These are phyloP conservation scores for Acanthamoeba divionensis DNA, from an alignment of 208 protist species.

Conservation along the genomic window DNA sequence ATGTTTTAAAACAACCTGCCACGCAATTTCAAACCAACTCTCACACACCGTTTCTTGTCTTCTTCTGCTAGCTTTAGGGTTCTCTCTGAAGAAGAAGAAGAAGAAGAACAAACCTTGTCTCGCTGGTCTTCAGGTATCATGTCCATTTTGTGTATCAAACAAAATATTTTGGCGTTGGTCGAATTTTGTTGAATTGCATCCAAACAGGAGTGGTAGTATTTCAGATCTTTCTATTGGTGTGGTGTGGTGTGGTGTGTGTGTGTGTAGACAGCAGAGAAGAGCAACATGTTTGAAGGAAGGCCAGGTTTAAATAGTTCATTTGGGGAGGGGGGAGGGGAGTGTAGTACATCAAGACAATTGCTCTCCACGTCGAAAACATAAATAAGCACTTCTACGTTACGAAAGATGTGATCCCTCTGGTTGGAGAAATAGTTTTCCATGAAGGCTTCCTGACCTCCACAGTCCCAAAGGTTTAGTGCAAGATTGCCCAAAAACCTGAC, in stretches of 20 bases:
- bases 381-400: constrained; percentile 96
- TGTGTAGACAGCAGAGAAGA: constrained; percentile 17
- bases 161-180: constrained; percentile 95
- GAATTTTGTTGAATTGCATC: constrained; percentile 94
- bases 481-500: constrained; percentile 97
- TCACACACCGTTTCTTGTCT: too few species aligned
- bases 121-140: constrained; percentile 82
- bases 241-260: too few species aligned
- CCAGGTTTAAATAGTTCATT: neutral
- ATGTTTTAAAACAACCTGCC: neutral
- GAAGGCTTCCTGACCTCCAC: constrained; percentile 97
- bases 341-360: constrained; percentile 59
- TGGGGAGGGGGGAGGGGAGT: neutral
- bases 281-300: constrained; percentile 31
- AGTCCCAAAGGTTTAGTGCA: constrained; percentile 98
- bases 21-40: neutral
- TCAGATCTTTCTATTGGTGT: constrained; percentile 88
- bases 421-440: constrained; percentile 96
- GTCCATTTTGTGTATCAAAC: constrained; percentile 98
- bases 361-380: constrained; percentile 98
- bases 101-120: neutral
- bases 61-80: too few species aligned
- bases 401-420: constrained; percentile 97
- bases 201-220: constrained; percentile 95
- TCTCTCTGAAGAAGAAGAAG: neutral